Base-by-base conservation (phyloP, 805 yeast genomes). In the Candida nonsorbophila region DNA sequence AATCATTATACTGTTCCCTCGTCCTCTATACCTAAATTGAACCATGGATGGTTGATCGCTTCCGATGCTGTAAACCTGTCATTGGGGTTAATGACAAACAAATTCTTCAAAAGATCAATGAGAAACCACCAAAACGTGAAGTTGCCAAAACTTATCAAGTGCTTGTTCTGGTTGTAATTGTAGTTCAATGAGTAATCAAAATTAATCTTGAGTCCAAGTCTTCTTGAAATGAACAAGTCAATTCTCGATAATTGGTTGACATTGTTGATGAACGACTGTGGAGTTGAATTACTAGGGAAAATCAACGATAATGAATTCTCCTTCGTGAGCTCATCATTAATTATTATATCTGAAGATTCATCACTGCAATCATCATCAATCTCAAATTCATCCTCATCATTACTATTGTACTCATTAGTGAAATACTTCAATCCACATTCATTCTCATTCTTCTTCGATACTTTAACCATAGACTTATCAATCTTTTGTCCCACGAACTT, bases 41-140 rank as follows among this genome's bases (percentile, higher is more conserved):
- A 65, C 71, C 71, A 65, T n/a, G 70, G 70, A 41, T 65, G 70
- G 17, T 57, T 53, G 44, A 65, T 45, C 4, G 70, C 69, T 22
- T 63, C 69, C 21, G 43, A 43, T 6, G 70, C 70, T 2, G 58
- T 53, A 27, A 65, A 44, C 28, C 71, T 41, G 19, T 59, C 55
- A 12, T 47, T 38, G 2, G 70, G 70, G 29, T 61, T 51, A 5
- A 65, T 53, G 19, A 62, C 53, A 32, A 65, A 58, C 30, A 65
- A 44, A 34, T 62, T 59, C 18, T 49, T 45, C 16, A 64, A 44
- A 28, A 65, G 46, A 34, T 65, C 70, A 25, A 65, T 58, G 52
- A 87, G 87, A 55, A 72, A 72, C 64, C 74, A 82, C 96, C 97
- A 88, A 54, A 86, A 86, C 25, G 74, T 68, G 50, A 81, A 81